Evolutionary conservation across 768 basidiomycete genomes (phyloP), one percentile per base, ranked within the genome.

Genomic region (Podaxis rugospora): DNA sequence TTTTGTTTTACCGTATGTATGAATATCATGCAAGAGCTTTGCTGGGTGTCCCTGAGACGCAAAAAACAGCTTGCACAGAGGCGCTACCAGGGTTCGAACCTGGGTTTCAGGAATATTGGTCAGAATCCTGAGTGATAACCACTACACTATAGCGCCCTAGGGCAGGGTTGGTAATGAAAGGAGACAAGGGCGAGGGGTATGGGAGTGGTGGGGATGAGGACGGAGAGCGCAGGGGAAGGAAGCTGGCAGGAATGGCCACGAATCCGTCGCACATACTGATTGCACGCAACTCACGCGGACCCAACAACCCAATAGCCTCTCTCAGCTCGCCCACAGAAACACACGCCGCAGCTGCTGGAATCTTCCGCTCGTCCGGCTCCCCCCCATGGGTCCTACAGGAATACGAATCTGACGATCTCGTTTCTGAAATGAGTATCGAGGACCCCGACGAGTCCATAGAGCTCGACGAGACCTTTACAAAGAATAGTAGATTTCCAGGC

Each of bases 191-290:
- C 21, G 21, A n/a, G 2, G 6, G 5, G 5, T 14, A 39, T 55
- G 11, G 36, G 10, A 53, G 21, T 21, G 21, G 7, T 23, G 9
- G 5, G 2, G 16, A 56, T 56, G 46, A n/a, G 51, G 5, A 6
- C 16, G 7, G 6, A 21, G 21, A 21, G 35, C 9, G 9, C 37
- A 7, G 27, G 13, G 18, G 27, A 40, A 18, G 35, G 9, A n/a
- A 28, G n/a, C 18, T 18, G 40, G 35, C 23, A 39, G 25, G 46
- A 63, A 86, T 87, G 83, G 78, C 82, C 63, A 89, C 86, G 50
- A 90, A 93, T 70, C 92, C 92, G 1, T 88, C 92, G 6, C 91
- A 93, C 70, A 90, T 93, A 64, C 88, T 94, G 69, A 93, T 94
- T 64, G 92, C 92, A 7, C 86, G 92, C 67, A 89, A 90, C 65